Conservation (phyloP, 306 rosid species). For the Sicyos edulis region DNA sequence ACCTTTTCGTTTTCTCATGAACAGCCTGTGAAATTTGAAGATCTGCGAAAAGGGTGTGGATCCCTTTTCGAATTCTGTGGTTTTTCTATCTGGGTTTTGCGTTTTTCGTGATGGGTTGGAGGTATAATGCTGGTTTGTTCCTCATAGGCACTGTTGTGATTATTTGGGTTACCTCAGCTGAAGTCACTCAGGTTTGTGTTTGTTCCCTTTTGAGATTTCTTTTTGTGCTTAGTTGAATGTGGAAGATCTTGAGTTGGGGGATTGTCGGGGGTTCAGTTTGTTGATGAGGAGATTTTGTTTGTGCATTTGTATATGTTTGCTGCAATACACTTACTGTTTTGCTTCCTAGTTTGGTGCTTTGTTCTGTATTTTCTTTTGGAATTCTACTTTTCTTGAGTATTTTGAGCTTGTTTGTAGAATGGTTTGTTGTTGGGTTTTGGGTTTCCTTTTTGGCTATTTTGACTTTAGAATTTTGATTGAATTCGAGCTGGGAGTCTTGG, state of each 20-base stretch:
- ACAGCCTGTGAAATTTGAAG: not conserved
- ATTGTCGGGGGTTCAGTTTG: not conserved
- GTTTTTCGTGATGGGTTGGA: constrained; percentile 57
- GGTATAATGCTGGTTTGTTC: constrained; percentile 70
- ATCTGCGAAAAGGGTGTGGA: constrained; percentile 22
- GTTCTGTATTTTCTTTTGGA: constrained; percentile 2
- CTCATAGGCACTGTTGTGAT: constrained; percentile 74
- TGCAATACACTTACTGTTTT: not conserved
- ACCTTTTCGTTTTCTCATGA: not conserved
- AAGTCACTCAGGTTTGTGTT: constrained; percentile 79
- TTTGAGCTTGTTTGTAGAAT: constrained; percentile 14
- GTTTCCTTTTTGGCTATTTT: not conserved
- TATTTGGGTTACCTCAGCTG: constrained; percentile 96
- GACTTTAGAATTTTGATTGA: not conserved
- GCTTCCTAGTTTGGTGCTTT: not conserved
- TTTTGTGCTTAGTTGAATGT: not conserved
- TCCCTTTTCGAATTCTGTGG: constrained; percentile 25
- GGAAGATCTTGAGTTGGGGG: not conserved
- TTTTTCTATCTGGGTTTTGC: constrained; percentile 32
- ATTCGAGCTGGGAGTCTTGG: constrained; percentile 2
- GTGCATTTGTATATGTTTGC: not conserved
- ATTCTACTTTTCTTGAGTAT: not conserved
- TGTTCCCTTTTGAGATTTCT: not conserved
- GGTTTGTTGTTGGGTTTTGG: not conserved
- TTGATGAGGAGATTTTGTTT: not conserved